Evolutionary conservation across 2,329 filamentous ascomycete genomes (phyloP), one percentile per base, ranked within the genome.

Genomic region (Aureobasidium sp.): DNA sequence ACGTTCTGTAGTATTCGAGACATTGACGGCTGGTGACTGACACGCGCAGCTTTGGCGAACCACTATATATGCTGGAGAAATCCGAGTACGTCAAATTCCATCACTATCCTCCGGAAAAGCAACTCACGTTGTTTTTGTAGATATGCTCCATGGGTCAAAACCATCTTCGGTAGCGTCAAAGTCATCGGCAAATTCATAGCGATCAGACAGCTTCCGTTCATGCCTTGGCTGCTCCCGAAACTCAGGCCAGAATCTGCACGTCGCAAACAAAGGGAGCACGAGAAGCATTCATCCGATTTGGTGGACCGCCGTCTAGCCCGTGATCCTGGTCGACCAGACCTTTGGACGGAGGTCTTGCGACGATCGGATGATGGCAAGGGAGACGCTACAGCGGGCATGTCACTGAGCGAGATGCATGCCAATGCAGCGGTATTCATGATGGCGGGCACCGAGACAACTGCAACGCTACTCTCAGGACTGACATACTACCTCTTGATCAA

Each of bases 401-500:
- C 65, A 3, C 34, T 68, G 4, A 70, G 55, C 0, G 75, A 77
- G 61, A 71, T 76, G 56, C 67, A 73, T 32, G 64, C 67, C 29
- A 74, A 69, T 24, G 70, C 67, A 2, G 63, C 66, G 0, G 61
- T 73, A 4, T 69, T 77, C 46, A 74, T 77, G 66, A 61, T 27
- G 17, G 75, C 72, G 1, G 75, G 75, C 4, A 74, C 71, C 5
- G 75, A 77, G 61, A 75, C 74, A 0, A 75, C 72, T 0, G 73
- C 73, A 0, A 76, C 74, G 1, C 64, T 73, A 3, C 63, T 77
- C 41, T 59, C 65, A 1, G 71, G 71, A 3, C 66, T 69, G 7
- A 70, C 67, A 0, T 78, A 78, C 70, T 78, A 79, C 67, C 72
- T 80, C 32, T 67, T 74, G 17, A 72, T 75, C 34, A 76, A 78